These are phyloP conservation scores for Cutaneotrichosporon cutaneum DNA, from an alignment of 1,284 basidiomycete genomes.

Conservation along the genomic window DNA sequence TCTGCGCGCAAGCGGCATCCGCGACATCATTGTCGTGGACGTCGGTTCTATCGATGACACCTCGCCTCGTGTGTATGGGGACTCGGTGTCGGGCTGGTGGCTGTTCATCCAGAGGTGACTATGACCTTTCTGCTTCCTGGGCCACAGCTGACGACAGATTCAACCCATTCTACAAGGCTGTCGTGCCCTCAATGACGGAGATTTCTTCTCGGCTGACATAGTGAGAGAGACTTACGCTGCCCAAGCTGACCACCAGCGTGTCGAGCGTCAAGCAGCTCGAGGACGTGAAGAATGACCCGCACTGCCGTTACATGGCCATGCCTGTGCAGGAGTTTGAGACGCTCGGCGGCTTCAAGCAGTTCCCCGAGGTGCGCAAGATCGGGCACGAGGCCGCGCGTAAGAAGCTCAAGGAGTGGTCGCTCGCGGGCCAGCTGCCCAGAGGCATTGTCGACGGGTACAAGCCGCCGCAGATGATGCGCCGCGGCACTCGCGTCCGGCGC, in stretches of 20 bases:
- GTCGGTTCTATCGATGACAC: constrained; percentile 96
- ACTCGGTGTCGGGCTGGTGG: constrained; percentile 96
- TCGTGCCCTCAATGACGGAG: constrained; percentile 90
- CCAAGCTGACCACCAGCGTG: constrained; percentile 62
- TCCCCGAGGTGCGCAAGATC: constrained; percentile 65
- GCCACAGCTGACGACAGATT: constrained; percentile 42
- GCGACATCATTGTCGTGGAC: constrained; percentile 90
- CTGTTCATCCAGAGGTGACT: constrained; percentile 86
- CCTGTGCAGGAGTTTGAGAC: constrained; percentile 65
- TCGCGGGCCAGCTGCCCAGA: constrained; percentile 74
- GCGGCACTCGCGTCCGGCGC: constrained; percentile 41
- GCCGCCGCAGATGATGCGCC: constrained; percentile 32
- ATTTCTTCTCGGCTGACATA: constrained; percentile 95
- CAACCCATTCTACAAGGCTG: constrained; percentile 80
- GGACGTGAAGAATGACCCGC: constrained; percentile 83
- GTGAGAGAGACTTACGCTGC: constrained; percentile 57
- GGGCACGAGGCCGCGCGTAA: constrained; percentile 76
- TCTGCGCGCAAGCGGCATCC: constrained; percentile 89
- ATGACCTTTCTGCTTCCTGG: constrained; percentile 32
- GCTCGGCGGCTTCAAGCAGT: constrained; percentile 51
- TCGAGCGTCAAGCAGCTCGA: constrained; percentile 93
- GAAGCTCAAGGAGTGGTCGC: constrained; percentile 74
- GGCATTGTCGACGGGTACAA: constrained; percentile 59
- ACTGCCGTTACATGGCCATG: constrained; percentile 90
- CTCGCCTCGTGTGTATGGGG: constrained; percentile 88